phyloP scores from a whole-genome alignment of 345 rosid genomes.

The Populus pruinosa region DNA sequence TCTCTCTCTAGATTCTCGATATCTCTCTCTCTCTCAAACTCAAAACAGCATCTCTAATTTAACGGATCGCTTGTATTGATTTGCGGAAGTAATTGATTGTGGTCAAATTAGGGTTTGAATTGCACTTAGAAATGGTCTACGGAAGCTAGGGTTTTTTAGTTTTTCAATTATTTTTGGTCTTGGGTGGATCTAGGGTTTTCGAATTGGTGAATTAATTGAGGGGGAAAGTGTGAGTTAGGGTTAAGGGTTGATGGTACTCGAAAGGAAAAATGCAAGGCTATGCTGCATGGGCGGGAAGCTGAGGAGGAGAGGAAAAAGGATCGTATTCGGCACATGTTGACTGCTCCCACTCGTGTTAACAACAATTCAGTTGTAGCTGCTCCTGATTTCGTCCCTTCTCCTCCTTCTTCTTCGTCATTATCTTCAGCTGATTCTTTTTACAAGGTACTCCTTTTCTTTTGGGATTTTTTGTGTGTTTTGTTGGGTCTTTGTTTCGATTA shows the following conservation, averaged over 20 bases:
- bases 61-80: constrained; percentile 32
- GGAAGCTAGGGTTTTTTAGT: constrained; percentile 17
- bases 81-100: neutral
- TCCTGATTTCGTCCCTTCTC: constrained; percentile 15
- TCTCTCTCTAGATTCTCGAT: neutral
- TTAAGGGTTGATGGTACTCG: constrained; percentile 33
- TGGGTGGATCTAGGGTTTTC: constrained; percentile 18
- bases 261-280: constrained; percentile 43
- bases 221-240: constrained; percentile 6
- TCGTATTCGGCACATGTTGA: constrained; percentile 29
- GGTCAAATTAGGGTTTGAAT: constrained; percentile 32
- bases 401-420: neutral
- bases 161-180: neutral
- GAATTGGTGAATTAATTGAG: neutral
- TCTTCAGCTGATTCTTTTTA: constrained; percentile 32
- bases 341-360: constrained; percentile 24
- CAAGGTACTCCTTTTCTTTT: constrained; percentile 43
- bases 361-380: constrained; percentile 6
- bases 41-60: neutral
- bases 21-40: neutral
- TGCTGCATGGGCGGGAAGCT: constrained; percentile 48
- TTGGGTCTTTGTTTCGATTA: neutral
- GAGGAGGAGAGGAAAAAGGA: constrained; percentile 23
- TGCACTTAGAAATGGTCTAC: neutral
- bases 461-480: neutral